Conservation (phyloP, 305 asterid species). For the Fraxinus dipetala region DNA sequence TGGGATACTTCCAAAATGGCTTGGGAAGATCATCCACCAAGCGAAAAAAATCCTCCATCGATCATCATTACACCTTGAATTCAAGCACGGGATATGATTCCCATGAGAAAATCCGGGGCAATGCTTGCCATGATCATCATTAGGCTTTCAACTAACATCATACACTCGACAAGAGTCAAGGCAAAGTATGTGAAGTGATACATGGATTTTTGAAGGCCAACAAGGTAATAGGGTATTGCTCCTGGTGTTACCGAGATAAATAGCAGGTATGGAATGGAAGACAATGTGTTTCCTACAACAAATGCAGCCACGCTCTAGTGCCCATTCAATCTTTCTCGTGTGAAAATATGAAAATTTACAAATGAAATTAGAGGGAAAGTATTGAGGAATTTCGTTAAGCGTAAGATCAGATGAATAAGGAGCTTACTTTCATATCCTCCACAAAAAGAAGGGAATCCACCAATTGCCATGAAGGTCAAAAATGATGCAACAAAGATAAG, state of each 20-base stretch:
- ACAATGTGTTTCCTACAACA: constrained; percentile 42
- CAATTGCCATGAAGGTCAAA: constrained; percentile 61
- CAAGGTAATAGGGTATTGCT: constrained; percentile 47
- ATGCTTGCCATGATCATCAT: constrained; percentile 55
- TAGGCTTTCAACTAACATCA: constrained; percentile 61
- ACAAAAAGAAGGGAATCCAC: constrained; percentile 69
- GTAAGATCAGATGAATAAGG: neutral
- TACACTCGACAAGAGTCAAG: constrained; percentile 33
- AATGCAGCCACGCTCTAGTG: constrained; percentile 50
- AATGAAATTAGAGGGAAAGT: too few species aligned
- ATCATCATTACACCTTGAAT: constrained; percentile 61
- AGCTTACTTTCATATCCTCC: constrained; percentile 60
- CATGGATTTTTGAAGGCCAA: constrained; percentile 39
- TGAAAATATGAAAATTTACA: constrained; percentile 31
- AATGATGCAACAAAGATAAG: constrained; percentile 50
- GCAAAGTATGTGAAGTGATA: constrained; percentile 44
- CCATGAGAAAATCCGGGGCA: constrained; percentile 56
- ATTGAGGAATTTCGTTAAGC: too few species aligned
- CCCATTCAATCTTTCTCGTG: constrained; percentile 49
- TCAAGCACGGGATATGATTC: constrained; percentile 57
- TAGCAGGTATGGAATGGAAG: constrained; percentile 44
- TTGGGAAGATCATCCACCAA: constrained; percentile 44
- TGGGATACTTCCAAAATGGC: constrained; percentile 55
- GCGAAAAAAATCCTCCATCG: constrained; percentile 43
- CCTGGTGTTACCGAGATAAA: constrained; percentile 46